phyloP scores from a whole-genome alignment of 441 rosid species.

The Aleurites moluccanus region DNA sequence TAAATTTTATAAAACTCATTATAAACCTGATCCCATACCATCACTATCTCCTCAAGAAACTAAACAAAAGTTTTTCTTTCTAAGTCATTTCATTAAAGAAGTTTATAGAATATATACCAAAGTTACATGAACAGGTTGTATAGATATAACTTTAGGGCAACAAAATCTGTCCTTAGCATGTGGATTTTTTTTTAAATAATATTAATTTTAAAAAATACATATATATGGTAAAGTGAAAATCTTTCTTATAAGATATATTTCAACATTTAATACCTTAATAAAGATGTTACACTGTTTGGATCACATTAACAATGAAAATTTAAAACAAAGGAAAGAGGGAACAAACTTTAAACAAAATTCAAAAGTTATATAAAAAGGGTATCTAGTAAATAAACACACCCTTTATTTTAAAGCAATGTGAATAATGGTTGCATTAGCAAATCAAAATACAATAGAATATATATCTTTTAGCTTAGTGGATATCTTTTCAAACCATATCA shows the following conservation, averaged over 20 bases:
- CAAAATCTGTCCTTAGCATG: conserved; percentile 6
- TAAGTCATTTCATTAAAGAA: background rate
- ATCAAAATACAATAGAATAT: background rate
- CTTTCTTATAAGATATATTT: background rate
- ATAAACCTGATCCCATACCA: no score
- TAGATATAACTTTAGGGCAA: background rate
- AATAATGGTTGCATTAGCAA: background rate
- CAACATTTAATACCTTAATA: background rate
- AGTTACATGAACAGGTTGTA: background rate
- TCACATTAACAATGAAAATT: conserved; percentile 3
- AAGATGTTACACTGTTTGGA: background rate
- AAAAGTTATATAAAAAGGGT: conserved; percentile 27
- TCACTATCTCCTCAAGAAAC: background rate
- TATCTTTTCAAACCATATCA: conserved; percentile 13
- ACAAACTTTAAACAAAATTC: no score
- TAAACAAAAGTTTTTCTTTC: conserved; percentile 1
- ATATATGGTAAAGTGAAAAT: background rate
- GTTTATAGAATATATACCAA: conserved; percentile 4
- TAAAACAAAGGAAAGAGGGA: conserved; percentile 8
- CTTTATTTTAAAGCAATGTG: conserved; percentile 21
- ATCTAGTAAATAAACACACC: conserved; percentile 7
- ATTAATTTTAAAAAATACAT: background rate
- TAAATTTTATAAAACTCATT: no score
- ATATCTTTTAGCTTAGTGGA: conserved; percentile 3
- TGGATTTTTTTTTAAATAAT: background rate